These are phyloP conservation scores for Podila clonocystis DNA, from an alignment of 192 early-diverging fungal genomes.

Conservation along the genomic window DNA sequence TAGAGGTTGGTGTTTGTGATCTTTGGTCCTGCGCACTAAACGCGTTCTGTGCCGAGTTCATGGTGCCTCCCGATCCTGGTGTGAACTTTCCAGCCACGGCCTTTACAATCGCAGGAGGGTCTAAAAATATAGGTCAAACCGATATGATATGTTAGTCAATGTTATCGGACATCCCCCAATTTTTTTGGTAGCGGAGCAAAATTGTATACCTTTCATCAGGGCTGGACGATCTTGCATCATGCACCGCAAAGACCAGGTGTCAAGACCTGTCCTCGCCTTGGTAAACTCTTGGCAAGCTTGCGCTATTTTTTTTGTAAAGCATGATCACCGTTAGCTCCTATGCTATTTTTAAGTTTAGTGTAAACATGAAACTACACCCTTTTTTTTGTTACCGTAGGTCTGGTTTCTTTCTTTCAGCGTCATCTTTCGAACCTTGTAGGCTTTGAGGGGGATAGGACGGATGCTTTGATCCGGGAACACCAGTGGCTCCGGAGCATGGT, in stretches of 20 bases:
- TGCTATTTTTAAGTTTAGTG: no score
- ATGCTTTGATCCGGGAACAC: slow-evolving; percentile 43
- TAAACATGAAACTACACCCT: no score
- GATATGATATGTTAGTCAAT: not conserved
- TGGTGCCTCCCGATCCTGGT: not conserved
- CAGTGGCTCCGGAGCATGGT: slow-evolving; percentile 14
- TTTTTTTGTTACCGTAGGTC: slow-evolving; percentile 8
- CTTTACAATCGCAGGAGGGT: slow-evolving; percentile 35
- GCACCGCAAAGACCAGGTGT: slow-evolving; percentile 29
- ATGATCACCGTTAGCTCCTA: not conserved
- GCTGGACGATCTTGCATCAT: slow-evolving; percentile 46
- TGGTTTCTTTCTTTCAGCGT: slow-evolving; percentile 20
- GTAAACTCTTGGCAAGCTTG: slow-evolving; percentile 37
- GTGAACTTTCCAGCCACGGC: slow-evolving; percentile 23
- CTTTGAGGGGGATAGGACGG: slow-evolving; percentile 29
- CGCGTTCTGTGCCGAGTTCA: not conserved
- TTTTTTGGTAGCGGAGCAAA: not conserved
- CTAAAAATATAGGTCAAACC: not conserved
- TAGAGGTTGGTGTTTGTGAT: slow-evolving; percentile 8
- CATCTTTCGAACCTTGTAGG: slow-evolving; percentile 33
- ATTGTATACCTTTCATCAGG: slow-evolving; percentile 33
- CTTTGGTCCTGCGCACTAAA: not conserved
- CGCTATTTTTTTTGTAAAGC: not conserved
- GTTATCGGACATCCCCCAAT: not conserved
- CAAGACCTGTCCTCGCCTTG: slow-evolving; percentile 30